A percentile compares a stretch with the other conserved stretches of the same genome.
Conservation (phyloP, 305 asterid genomes). For the Solanum hybrid region DNA sequence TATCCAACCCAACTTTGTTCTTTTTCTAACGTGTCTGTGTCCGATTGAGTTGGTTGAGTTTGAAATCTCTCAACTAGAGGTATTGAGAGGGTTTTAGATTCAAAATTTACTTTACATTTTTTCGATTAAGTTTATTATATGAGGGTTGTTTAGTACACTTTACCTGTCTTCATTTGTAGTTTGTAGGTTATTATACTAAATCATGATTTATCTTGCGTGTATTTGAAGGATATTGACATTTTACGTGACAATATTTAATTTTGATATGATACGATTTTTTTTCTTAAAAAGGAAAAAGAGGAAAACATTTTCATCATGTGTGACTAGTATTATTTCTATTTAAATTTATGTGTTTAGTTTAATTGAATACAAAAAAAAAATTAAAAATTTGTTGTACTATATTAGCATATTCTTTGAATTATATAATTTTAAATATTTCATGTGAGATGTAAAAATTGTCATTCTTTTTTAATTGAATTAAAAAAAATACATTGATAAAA, state of each 20-base stretch:
- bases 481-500: too few species aligned
- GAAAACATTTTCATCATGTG: not conserved
- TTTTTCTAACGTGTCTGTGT: too few species aligned
- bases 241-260: not conserved
- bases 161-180: not conserved
- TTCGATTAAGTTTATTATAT: not conserved
- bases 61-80: not conserved
- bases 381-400: not conserved
- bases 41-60: not conserved
- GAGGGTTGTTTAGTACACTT: not conserved
- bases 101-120: not conserved
- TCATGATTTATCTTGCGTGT: not conserved
- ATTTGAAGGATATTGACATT: not conserved
- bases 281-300: not conserved
- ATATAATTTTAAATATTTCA: not conserved
- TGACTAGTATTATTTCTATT: not conserved
- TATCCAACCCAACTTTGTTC: not conserved
- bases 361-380: not conserved
- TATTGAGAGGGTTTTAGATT: not conserved
- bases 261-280: not conserved
- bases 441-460: not conserved
- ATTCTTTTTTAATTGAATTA: not conserved
- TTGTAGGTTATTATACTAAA: not conserved
- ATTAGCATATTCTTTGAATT: not conserved
- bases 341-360: not conserved